Evolutionary conservation across 139 green algal genomes (phyloP).

Genomic region (Chlorella sp.): DNA sequence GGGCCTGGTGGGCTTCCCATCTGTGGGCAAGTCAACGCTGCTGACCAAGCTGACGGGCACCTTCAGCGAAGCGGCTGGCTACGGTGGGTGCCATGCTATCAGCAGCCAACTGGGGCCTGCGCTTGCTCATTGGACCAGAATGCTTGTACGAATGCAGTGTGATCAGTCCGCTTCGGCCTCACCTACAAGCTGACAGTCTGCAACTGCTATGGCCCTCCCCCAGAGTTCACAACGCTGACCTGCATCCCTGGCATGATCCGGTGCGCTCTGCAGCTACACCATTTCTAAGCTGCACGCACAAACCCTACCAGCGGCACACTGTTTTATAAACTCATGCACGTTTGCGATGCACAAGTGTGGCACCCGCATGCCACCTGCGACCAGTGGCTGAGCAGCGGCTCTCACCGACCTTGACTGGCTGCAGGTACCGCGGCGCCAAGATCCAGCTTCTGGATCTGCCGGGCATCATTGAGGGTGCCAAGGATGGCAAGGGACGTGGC

Average conservation of each 20-base stretch:
- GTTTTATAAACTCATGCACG: background rate
- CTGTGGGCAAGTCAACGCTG: conserved; percentile 98
- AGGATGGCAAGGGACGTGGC: conserved; percentile 94
- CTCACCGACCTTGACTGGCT: background rate
- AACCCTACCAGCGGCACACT: background rate
- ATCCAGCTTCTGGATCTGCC: conserved; percentile 98
- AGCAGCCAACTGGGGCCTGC: too few relatives aligned
- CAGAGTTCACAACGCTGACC: conserved; percentile 98
- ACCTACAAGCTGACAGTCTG: background rate
- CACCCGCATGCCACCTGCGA: background rate
- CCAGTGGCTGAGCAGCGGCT: too few relatives aligned
- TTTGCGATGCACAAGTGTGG: background rate
- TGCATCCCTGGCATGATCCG: conserved; percentile 79
- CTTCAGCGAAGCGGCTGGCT: conserved; percentile 93
- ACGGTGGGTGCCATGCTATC: conserved; percentile 65
- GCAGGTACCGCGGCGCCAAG: conserved; percentile 88
- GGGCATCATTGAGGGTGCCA: conserved; percentile 99
- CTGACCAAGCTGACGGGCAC: conserved; percentile 98
- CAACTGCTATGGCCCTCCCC: background rate
- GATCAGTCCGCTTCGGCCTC: too few relatives aligned
- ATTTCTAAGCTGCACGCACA: too few relatives aligned
- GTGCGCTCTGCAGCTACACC: background rate
- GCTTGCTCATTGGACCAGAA: too few relatives aligned
- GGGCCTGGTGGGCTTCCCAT: conserved; percentile 96
- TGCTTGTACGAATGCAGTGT: too few relatives aligned